Evolutionary conservation across 108 stramenopile genomes (phyloP).

Genomic region (Craspedostauros australis): DNA sequence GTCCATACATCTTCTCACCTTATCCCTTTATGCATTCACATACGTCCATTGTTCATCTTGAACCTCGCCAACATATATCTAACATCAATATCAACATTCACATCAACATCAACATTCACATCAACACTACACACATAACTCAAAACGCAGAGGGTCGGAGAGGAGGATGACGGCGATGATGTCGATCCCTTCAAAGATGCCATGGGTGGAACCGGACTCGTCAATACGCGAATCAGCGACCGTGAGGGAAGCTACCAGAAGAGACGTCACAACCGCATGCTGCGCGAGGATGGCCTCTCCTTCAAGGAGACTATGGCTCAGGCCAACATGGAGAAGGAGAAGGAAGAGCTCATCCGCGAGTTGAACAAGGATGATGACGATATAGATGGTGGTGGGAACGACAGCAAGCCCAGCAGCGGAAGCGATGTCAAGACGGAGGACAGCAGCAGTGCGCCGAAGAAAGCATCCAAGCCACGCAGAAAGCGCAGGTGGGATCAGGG

Average conservation of each 20-base stretch:
- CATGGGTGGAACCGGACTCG: slow-evolving; percentile 64
- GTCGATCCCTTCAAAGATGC: slow-evolving; percentile 60
- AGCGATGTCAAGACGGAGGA: neutral
- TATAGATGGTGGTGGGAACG: slow-evolving; percentile 15
- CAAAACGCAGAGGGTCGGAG: no score
- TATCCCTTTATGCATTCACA: no score
- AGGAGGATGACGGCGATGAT: slow-evolving; percentile 42
- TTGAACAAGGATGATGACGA: slow-evolving; percentile 52
- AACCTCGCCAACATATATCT: no score
- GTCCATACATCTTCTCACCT: slow-evolving; percentile 2
- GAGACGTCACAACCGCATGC: slow-evolving; percentile 62
- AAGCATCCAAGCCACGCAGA: slow-evolving; percentile 7
- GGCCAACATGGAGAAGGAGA: slow-evolving; percentile 63
- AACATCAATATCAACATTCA: no score
- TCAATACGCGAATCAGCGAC: slow-evolving; percentile 77
- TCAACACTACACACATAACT: no score
- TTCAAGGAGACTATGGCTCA: slow-evolving; percentile 88
- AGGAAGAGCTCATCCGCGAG: slow-evolving; percentile 56
- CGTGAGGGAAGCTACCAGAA: slow-evolving; percentile 89
- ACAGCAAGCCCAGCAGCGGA: neutral
- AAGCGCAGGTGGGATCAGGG: slow-evolving; percentile 80
- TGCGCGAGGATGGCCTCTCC: slow-evolving; percentile 68
- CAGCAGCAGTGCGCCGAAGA: neutral
- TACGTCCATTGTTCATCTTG: no score
- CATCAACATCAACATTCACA: no score